phyloP scores from a whole-genome alignment of 1,284 basidiomycete genomes.

The Apiotrichum domesticum region DNA sequence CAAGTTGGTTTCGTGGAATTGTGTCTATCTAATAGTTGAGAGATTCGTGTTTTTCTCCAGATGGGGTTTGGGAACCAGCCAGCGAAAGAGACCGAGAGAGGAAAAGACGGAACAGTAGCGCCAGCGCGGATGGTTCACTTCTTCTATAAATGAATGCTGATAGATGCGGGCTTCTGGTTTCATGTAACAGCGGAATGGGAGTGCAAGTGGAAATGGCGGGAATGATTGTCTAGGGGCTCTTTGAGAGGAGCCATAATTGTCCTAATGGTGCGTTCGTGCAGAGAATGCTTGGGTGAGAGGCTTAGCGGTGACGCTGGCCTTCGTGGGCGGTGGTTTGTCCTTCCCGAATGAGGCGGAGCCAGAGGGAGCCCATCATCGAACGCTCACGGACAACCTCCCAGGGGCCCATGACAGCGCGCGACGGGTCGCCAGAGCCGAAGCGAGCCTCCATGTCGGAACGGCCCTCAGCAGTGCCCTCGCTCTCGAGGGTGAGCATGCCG shows the following conservation, averaged over 20 bases:
- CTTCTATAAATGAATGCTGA: no score
- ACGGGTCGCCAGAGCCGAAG: conserved; percentile 26
- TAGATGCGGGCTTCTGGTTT: no score
- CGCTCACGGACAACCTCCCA: conserved; percentile 46
- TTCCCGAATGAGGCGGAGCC: conserved; percentile 37
- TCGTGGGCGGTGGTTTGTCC: not conserved
- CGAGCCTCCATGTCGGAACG: conserved; percentile 33
- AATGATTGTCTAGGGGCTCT: not conserved
- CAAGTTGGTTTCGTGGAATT: not conserved
- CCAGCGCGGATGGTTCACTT: not conserved
- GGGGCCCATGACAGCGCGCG: conserved; percentile 26
- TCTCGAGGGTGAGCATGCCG: conserved; percentile 44
- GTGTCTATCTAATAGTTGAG: not conserved
- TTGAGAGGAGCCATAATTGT: not conserved
- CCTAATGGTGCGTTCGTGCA: not conserved
- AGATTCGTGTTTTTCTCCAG: no score
- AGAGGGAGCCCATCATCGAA: conserved; percentile 42
- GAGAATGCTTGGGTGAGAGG: not conserved
- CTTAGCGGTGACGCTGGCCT: not conserved
- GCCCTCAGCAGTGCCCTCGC: conserved; percentile 47
- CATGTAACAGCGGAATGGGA: no score
- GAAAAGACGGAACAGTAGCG: not conserved
- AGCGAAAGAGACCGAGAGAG: not conserved
- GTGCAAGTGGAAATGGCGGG: not conserved
- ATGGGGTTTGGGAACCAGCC: not conserved